Base-by-base conservation (phyloP, 2,329 filamentous ascomycete species). In the Plenodomus biglobosus region DNA sequence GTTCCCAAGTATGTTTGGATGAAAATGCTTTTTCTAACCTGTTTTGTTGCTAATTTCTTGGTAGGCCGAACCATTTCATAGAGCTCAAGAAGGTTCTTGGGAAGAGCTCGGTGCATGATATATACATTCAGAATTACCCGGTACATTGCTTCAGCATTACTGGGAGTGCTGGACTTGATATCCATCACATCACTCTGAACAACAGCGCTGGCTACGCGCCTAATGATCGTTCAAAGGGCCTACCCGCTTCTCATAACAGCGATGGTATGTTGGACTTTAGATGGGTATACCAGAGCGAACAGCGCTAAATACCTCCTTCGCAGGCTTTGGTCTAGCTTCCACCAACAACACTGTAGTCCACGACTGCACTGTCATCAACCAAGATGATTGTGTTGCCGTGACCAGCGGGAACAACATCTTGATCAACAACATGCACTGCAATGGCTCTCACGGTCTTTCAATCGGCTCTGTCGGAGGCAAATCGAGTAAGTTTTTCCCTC, bases 341-440 rank as follows among this genome's bases (percentile, higher is more conserved):
- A 75, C 69, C 27, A 75, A 69, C 24, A 78, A 58, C 42, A 48
- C 53, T 19, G 42, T 24, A 2, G 40, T 83, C 55, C 66, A 66
- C 35, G 72, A 74, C 20, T 77, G 77, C 13, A 70, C 62, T 13
- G 74, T 82, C n/a, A 70, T 76, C 53, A 82, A 82, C 68, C 80
- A 83, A 64, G 80, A 83, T 51, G 80, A 83, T 58, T 83, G 80
- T 53, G 65, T 83, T 1, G 80, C 80, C 7, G 68, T 83, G 48
- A 83, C 81, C 64, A 80, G 77, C 2, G 80, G 80, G 40, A 75
- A 71, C 20, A 55, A 62, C 37, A 61, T 69, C 37, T 42, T 43
- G 1, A 57, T 66, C 24, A 49, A 43, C 15, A 72, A 72, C 42
- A 72, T 73, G 36, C 65, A 72, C 19, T 80, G 78, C 61, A 71